These are phyloP conservation scores for Alternaria viburni DNA, from an alignment of 2,329 filamentous ascomycete genomes.

Conservation along the genomic window DNA sequence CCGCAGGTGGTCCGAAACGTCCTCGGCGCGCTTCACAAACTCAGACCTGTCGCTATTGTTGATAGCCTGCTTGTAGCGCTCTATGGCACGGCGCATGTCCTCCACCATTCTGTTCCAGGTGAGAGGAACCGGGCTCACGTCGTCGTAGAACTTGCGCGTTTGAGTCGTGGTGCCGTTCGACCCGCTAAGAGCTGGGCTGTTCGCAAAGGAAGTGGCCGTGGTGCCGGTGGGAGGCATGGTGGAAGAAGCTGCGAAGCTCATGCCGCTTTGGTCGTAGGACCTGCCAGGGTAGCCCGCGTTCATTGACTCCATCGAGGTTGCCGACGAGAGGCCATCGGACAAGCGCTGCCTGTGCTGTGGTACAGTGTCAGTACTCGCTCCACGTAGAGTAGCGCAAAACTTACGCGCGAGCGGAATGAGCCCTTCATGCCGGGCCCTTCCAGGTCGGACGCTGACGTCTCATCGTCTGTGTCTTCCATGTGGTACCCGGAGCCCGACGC, in stretches of 20 bases:
- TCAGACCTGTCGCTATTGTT: constrained; percentile 82
- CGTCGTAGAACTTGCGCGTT: constrained; percentile 88
- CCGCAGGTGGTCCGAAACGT: constrained; percentile 95
- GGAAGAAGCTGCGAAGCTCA: constrained; percentile 54
- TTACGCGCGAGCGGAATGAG: constrained; percentile 72
- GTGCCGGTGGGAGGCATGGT: constrained; percentile 58
- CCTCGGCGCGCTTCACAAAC: constrained; percentile 92
- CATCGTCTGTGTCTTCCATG: constrained; percentile 89
- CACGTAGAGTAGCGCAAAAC: constrained; percentile 33
- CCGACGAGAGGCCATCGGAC: constrained; percentile 77
- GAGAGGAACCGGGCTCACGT: constrained; percentile 77
- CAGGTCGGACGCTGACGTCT: constrained; percentile 79
- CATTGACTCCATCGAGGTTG: constrained; percentile 90
- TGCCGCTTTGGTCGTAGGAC: constrained; percentile 50
- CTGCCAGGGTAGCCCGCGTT: constrained; percentile 70
- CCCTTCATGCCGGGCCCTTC: constrained; percentile 78
- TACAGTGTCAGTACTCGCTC: constrained; percentile 21
- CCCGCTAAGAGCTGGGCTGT: constrained; percentile 52
- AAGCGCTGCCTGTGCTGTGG: constrained; percentile 58
- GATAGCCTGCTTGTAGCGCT: constrained; percentile 89
- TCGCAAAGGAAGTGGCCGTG: constrained; percentile 62
- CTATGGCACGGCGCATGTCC: constrained; percentile 90
- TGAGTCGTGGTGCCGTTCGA: constrained; percentile 59
- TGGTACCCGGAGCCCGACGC: constrained; percentile 79
- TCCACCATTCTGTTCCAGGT: constrained; percentile 90